Evolutionary conservation across 202 grass and related monocot species (phyloP).

Genomic region (Hordeum pubiflorum): DNA sequence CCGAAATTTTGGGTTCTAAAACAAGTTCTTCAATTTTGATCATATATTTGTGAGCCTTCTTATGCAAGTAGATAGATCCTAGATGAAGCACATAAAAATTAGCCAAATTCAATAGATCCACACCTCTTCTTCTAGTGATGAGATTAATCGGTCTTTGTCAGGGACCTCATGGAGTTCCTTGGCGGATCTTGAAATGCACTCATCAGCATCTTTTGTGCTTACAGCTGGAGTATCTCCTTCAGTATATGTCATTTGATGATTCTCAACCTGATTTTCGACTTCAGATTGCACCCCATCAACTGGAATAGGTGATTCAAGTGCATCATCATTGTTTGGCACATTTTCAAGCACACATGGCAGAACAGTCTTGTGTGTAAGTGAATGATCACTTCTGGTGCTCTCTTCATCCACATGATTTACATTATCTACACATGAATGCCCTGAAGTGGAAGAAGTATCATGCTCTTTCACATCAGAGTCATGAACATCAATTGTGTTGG

Average conservation of each 20-base stretch:
- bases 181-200: conserved; percentile 24
- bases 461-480: conserved; percentile 12
- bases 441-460: not conserved
- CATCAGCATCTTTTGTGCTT: conserved; percentile 28
- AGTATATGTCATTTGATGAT: conserved; percentile 17
- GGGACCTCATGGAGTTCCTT: conserved; percentile 27
- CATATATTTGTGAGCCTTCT: conserved; percentile 13
- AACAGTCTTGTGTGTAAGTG: not conserved
- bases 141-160: conserved; percentile 58
- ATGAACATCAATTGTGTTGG: not conserved
- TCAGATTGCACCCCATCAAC: conserved; percentile 23
- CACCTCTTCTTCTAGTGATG: conserved; percentile 81
- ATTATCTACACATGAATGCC: conserved; percentile 17
- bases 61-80: conserved; percentile 12
- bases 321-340: conserved; percentile 23
- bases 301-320: conserved; percentile 2
- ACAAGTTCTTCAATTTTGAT: conserved; percentile 14
- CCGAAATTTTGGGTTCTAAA: not conserved
- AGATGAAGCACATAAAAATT: conserved; percentile 5
- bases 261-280: conserved; percentile 15
- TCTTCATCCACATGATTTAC: conserved; percentile 23
- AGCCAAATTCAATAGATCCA: conserved; percentile 13
- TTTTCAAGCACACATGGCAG: conserved; percentile 8
- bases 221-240: conserved; percentile 16
- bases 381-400: conserved; percentile 9